These are phyloP conservation scores for Aspergillus biplanus DNA, from an alignment of 495 filamentous ascomycete species.

Conservation along the genomic window DNA sequence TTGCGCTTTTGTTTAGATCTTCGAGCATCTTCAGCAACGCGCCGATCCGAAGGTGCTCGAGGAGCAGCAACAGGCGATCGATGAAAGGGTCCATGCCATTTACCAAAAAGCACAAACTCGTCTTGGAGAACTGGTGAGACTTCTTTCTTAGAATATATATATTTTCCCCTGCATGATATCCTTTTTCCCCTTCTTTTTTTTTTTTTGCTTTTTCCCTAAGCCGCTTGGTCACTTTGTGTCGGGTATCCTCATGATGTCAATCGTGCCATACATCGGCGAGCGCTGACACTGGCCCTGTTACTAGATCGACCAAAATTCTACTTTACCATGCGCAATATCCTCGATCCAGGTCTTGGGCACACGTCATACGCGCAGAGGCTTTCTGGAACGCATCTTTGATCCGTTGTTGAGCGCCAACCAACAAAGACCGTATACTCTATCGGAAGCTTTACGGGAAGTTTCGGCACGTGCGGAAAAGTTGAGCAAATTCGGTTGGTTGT, in stretches of 20 bases:
- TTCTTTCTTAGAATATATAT: neutral
- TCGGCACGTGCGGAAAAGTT: conserved; percentile 71
- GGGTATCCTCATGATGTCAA: neutral
- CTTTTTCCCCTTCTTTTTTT: neutral
- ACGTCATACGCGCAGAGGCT: conserved; percentile 72
- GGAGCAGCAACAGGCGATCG: conserved; percentile 63
- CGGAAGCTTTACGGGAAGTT: conserved; percentile 73
- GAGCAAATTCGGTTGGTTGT: conserved; percentile 70
- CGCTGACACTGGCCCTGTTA: conserved; percentile 22
- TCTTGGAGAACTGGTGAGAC: conserved; percentile 56
- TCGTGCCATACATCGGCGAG: conserved; percentile 5
- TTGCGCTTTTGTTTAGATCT: conserved; percentile 52
- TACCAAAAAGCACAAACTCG: conserved; percentile 68
- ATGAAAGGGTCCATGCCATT: conserved; percentile 64
- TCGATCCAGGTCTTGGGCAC: conserved; percentile 80
- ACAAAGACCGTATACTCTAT: conserved; percentile 70
- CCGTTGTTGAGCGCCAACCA: conserved; percentile 73
- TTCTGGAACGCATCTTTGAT: conserved; percentile 77
- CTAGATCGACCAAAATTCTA: conserved; percentile 79
- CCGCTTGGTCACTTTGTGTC: neutral
- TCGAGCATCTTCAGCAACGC: conserved; percentile 64
- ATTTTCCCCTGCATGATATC: neutral
- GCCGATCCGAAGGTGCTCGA: conserved; percentile 63
- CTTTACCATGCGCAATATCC: conserved; percentile 77
- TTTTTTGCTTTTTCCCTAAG: neutral